phyloP scores from a whole-genome alignment of 164 flowering plant genomes.

The Magnolia sinica region DNA sequence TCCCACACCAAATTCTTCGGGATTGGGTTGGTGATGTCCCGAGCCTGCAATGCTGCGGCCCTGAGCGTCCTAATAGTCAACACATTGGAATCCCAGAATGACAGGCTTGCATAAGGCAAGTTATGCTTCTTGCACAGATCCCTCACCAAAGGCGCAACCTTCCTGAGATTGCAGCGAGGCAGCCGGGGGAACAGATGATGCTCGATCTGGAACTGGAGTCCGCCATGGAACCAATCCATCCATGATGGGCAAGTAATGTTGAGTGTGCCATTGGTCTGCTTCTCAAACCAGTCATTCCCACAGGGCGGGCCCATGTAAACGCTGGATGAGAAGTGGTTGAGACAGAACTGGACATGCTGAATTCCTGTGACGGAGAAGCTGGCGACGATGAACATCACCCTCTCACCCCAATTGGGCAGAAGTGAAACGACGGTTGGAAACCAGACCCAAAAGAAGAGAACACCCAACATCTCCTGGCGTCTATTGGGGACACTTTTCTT shows the following conservation, averaged over 20 bases:
- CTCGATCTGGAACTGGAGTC: conserved; percentile 68
- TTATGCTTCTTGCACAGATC: conserved; percentile 71
- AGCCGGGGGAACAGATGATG: conserved; percentile 70
- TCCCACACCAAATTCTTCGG: conserved; percentile 66
- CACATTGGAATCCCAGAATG: conserved; percentile 55
- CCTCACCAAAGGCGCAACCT: conserved; percentile 46
- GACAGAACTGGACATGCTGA: conserved; percentile 58
- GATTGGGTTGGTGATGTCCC: conserved; percentile 36
- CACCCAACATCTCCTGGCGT: conserved; percentile 46
- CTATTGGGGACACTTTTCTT: conserved; percentile 42
- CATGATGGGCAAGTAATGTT: conserved; percentile 48
- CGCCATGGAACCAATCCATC: conserved; percentile 81
- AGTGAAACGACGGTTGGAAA: conserved; percentile 46
- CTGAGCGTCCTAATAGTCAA: conserved; percentile 47
- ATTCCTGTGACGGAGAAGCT: conserved; percentile 46
- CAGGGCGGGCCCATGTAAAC: conserved; percentile 56
- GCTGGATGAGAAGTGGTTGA: conserved; percentile 59
- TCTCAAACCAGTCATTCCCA: conserved; percentile 63
- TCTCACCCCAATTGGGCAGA: conserved; percentile 53
- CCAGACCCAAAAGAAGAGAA: conserved; percentile 61
- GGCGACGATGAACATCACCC: conserved; percentile 43
- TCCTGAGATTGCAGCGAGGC: conserved; percentile 61
- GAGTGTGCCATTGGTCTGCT: conserved; percentile 50
- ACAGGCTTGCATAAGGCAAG: conserved; percentile 48
- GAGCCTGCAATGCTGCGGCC: conserved; percentile 59